phyloP scores from a whole-genome alignment of 1,139 yeast species.

The Sugiyamaella sp. region DNA sequence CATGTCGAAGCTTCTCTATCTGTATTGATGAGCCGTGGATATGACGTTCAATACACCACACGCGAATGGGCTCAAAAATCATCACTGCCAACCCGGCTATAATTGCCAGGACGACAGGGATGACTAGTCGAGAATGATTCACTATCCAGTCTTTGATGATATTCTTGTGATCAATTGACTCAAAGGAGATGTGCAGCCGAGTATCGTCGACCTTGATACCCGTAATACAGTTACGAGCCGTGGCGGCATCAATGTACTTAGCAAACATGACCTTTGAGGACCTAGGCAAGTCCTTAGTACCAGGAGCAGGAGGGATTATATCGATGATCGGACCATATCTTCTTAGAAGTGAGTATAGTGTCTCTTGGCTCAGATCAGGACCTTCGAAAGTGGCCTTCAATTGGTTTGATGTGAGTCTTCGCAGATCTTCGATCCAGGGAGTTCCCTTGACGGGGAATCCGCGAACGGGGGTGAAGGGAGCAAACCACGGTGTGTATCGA shows the following conservation, averaged over 20 bases:
- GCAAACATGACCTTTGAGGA: conserved; percentile 60
- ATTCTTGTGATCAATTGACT: conserved; percentile 56
- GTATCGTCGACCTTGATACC: conserved; percentile 56
- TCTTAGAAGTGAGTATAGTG: conserved; percentile 76
- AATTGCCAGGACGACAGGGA: conserved; percentile 65
- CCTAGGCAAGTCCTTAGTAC: conserved; percentile 50
- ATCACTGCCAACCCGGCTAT: conserved; percentile 79
- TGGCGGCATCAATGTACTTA: conserved; percentile 66
- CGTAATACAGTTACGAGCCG: conserved; percentile 90
- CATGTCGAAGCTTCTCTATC: not conserved
- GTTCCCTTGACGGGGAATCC: conserved; percentile 81
- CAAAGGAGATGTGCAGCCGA: conserved; percentile 71
- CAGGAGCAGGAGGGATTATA: conserved; percentile 60
- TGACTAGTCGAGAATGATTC: conserved; percentile 80
- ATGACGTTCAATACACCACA: conserved; percentile 74
- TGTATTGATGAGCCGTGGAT: conserved; percentile 41
- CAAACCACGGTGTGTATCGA: conserved; percentile 37
- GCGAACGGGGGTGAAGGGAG: conserved; percentile 48
- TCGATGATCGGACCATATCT: conserved; percentile 84
- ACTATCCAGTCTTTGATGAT: conserved; percentile 54
- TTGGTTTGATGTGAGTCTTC: conserved; percentile 67
- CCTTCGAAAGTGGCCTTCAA: conserved; percentile 77
- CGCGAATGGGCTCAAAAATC: conserved; percentile 90
- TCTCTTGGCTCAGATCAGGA: conserved; percentile 75
- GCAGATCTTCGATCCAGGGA: conserved; percentile 95